Evolutionary conservation across 441 rosid genomes (phyloP).

Genomic region (Euphorbia corollata): DNA sequence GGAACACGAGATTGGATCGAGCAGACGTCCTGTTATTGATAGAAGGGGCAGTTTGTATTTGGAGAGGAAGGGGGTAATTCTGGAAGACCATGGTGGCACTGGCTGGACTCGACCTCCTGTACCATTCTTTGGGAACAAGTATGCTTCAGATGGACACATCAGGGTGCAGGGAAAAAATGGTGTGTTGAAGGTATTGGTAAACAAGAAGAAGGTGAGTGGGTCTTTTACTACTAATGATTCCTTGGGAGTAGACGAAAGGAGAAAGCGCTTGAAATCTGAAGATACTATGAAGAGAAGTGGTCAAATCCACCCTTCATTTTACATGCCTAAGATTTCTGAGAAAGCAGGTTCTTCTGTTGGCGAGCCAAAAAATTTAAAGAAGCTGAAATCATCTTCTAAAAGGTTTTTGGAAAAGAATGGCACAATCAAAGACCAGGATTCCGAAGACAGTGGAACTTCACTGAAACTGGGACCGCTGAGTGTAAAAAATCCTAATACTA

Average conservation of each 20-base stretch:
- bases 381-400: constrained; percentile 26
- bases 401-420: constrained; percentile 9
- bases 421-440: constrained; percentile 20
- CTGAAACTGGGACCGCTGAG: constrained; percentile 18
- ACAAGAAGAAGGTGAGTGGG: constrained; percentile 51
- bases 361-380: constrained; percentile 34
- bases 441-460: constrained; percentile 24
- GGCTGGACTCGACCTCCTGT: constrained; percentile 28
- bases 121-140: constrained; percentile 40
- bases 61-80: constrained; percentile 37
- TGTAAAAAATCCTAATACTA: constrained; percentile 8
- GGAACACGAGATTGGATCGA: constrained; percentile 47
- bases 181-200: constrained; percentile 85
- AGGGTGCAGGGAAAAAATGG: constrained; percentile 96
- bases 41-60: constrained; percentile 37
- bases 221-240: constrained; percentile 34
- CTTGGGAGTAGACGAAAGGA: constrained; percentile 32
- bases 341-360: constrained; percentile 32
- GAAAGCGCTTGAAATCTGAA: constrained; percentile 35
- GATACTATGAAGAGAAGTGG: constrained; percentile 41
- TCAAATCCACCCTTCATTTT: constrained; percentile 29
- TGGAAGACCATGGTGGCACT: constrained; percentile 32
- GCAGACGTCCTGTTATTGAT: constrained; percentile 39
- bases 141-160: constrained; percentile 55
- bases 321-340: constrained; percentile 33